Evolutionary conservation across 495 filamentous ascomycete species (phyloP).

Genomic region (Penicillium malachiteum): DNA sequence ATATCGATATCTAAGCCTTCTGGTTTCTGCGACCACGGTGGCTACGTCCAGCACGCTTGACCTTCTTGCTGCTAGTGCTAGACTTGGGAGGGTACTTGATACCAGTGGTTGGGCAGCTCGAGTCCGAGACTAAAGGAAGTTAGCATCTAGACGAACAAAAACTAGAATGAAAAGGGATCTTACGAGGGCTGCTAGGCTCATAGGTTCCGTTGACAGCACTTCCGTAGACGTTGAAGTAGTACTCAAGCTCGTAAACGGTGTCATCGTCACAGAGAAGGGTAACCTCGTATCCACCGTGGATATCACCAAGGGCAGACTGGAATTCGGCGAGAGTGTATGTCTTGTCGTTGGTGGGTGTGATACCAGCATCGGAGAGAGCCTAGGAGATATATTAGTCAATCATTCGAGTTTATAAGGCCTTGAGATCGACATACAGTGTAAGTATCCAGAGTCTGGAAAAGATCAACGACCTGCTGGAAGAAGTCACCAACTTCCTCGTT

Average conservation of each 20-base stretch:
- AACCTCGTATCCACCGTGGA: constrained; percentile 57
- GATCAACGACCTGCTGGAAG: constrained; percentile 50
- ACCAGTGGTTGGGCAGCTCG: constrained; percentile 51
- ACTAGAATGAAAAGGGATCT: constrained; percentile 11
- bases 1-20: not conserved
- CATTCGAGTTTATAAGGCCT: no score
- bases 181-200: constrained; percentile 50
- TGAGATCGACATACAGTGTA: constrained; percentile 43
- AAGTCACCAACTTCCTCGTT: constrained; percentile 57
- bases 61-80: not conserved
- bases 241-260: constrained; percentile 66
- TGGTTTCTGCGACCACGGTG: not conserved
- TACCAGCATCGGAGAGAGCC: constrained; percentile 59
- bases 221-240: constrained; percentile 71
- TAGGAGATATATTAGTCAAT: constrained; percentile 6
- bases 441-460: constrained; percentile 60
- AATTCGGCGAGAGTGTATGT: constrained; percentile 62
- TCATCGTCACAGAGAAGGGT: constrained; percentile 58
- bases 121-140: constrained; percentile 40
- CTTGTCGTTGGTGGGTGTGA: constrained; percentile 54
- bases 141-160: no score
- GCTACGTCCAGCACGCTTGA: not conserved
- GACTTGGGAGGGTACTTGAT: constrained; percentile 59
- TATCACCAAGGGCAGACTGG: constrained; percentile 52
- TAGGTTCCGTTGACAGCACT: constrained; percentile 67